These are phyloP conservation scores for Chytriomyces hyalinus DNA, from an alignment of 192 early-diverging fungal genomes.

Conservation along the genomic window DNA sequence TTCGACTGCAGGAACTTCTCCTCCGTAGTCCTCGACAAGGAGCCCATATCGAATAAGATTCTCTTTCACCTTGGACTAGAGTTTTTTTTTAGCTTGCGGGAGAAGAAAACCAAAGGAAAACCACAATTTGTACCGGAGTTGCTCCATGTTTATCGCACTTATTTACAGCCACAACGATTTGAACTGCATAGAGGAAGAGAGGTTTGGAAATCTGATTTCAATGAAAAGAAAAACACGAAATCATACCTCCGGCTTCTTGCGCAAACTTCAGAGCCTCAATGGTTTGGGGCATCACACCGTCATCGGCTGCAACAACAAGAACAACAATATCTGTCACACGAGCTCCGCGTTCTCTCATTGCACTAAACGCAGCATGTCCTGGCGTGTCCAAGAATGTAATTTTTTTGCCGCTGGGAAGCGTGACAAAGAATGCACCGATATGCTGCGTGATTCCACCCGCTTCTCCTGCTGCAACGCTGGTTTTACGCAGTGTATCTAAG, in stretches of 20 bases:
- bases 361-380: conserved; percentile 93
- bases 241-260: conserved; percentile 49
- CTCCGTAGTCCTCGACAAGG: conserved; percentile 89
- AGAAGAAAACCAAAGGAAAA: background rate
- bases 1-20: conserved; percentile 89
- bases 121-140: conserved; percentile 30
- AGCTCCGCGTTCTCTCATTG: conserved; percentile 94
- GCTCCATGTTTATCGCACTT: conserved; percentile 92
- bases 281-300: conserved; percentile 98
- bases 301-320: conserved; percentile 96
- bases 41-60: conserved; percentile 77
- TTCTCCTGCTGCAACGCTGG: conserved; percentile 89
- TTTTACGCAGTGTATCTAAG: conserved; percentile 88
- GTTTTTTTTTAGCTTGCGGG: background rate
- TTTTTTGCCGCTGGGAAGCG: conserved; percentile 66
- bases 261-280: conserved; percentile 94
- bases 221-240: background rate
- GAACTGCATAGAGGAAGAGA: conserved; percentile 47
- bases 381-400: conserved; percentile 98
- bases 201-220: background rate
- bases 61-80: conserved; percentile 56
- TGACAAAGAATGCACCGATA: conserved; percentile 92
- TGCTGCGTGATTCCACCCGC: conserved; percentile 98
- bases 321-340: conserved; percentile 94
- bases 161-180: conserved; percentile 95